A percentile compares a stretch with the other conserved stretches of the same genome.
These are phyloP conservation scores for Exophiala oligosperma DNA, from an alignment of 2,329 filamentous ascomycete species.

Conservation along the genomic window DNA sequence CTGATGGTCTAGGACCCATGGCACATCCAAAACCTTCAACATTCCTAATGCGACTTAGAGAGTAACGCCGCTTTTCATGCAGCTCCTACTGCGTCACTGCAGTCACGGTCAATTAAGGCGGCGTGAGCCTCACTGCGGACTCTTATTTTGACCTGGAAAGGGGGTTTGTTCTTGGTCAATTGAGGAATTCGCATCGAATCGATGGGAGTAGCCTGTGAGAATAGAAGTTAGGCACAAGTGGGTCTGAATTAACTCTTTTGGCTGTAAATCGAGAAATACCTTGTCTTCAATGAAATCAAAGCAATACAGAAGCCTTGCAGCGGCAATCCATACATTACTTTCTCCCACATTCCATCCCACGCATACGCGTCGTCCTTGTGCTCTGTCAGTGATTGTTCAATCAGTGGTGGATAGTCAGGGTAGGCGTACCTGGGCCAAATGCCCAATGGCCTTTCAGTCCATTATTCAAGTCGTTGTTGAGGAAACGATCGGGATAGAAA, in stretches of 20 bases:
- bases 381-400: no score
- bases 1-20: no score
- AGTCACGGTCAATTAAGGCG: conserved; percentile 11
- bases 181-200: no score
- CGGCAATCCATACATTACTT: not conserved
- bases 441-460: not conserved
- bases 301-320: conserved; percentile 5
- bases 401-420: no score
- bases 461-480: conserved; percentile 13
- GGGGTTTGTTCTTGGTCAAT: no score
- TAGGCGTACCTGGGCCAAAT: not conserved
- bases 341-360: not conserved
- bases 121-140: conserved; percentile 19
- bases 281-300: conserved; percentile 4
- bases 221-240: no score
- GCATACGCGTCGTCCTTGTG: conserved; percentile 4
- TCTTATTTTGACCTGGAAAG: conserved; percentile 29
- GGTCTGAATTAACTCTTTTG: no score
- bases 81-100: no score
- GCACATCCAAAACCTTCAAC: no score
- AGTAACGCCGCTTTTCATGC: no score
- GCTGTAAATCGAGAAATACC: not conserved
- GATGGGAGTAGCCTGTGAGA: conserved; percentile 21
- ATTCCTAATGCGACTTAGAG: no score
- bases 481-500: conserved; percentile 4